Evolutionary conservation across 1,139 yeast species (phyloP).

Genomic region (Magnusiomyces clavatus): DNA sequence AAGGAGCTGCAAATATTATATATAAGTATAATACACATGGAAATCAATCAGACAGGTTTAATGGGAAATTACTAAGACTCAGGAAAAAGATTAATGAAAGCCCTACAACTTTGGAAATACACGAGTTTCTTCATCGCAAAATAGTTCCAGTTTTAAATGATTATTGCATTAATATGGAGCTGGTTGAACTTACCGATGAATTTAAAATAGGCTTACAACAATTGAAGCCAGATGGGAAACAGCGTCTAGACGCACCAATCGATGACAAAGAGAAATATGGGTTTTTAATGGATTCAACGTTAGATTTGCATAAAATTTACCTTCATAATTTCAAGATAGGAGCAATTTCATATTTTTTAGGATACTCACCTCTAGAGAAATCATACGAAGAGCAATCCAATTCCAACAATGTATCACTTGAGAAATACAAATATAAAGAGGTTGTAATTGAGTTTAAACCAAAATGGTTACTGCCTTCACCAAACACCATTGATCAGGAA

Average conservation of each 20-base stretch:
- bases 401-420: background rate
- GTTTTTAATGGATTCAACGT: constrained; percentile 17
- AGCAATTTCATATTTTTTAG: background rate
- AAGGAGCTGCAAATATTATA: constrained; percentile 26
- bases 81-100: constrained; percentile 18
- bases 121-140: constrained; percentile 13
- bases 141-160: constrained; percentile 16
- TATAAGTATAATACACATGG: constrained; percentile 8
- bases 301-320: constrained; percentile 1
- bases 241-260: constrained; percentile 8
- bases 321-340: background rate
- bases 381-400: too few relatives aligned
- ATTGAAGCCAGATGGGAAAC: background rate
- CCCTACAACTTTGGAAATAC: constrained; percentile 16
- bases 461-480: constrained; percentile 37
- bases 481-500: constrained; percentile 12
- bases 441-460: constrained; percentile 38
- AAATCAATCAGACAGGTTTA: constrained; percentile 7
- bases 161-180: constrained; percentile 14
- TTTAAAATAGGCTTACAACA: background rate
- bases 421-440: background rate
- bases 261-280: constrained; percentile 16
- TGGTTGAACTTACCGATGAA: constrained; percentile 14
- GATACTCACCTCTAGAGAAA: background rate
- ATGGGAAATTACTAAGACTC: constrained; percentile 20